Conservation (phyloP, 176 grass and related monocot genomes). For the Carex parvula region DNA sequence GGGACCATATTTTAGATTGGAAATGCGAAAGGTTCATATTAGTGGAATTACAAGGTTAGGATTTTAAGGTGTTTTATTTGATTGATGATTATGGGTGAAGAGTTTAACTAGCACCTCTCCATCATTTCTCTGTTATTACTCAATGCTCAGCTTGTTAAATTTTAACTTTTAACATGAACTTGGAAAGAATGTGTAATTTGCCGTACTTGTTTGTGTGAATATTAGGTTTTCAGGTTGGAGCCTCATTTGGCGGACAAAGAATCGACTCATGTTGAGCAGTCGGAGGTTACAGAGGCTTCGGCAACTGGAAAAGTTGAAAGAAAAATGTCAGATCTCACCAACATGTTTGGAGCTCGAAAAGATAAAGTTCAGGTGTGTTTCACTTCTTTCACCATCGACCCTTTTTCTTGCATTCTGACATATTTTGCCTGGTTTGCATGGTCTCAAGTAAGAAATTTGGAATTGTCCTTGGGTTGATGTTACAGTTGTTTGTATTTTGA, state of each 20-base stretch:
- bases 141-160: background rate
- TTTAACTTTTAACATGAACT: background rate
- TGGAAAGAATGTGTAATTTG: background rate
- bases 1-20: background rate
- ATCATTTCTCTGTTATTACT: background rate
- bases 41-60: background rate
- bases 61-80: background rate
- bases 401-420: background rate
- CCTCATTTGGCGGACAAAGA: constrained; percentile 39
- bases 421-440: background rate
- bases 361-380: constrained; percentile 55
- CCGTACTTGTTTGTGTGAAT: constrained; percentile 29
- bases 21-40: background rate
- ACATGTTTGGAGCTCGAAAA: constrained; percentile 47
- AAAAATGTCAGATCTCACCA: constrained; percentile 50
- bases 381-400: background rate
- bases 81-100: background rate
- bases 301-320: constrained; percentile 39
- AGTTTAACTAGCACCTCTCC: background rate
- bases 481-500: background rate
- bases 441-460: background rate
- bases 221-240: constrained; percentile 86
- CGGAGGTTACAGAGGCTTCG: constrained; percentile 39
- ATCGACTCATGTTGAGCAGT: constrained; percentile 41
- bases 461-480: background rate